phyloP scores from a whole-genome alignment of 495 filamentous ascomycete genomes.

The Neurospora discreta region DNA sequence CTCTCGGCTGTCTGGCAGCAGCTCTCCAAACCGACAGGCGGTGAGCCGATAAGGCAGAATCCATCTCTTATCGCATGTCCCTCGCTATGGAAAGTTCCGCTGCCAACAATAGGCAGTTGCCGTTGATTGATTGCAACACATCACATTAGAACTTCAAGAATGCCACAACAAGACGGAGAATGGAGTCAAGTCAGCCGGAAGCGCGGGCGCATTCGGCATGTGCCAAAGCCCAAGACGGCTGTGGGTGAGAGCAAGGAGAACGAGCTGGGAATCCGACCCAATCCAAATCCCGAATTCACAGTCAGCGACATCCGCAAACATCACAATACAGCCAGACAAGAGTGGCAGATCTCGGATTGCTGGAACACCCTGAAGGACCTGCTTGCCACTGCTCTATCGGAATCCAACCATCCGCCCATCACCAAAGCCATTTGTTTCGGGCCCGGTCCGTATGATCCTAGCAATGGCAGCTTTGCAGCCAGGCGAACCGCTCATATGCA shows the following conservation, averaged over 20 bases:
- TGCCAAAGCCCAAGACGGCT: not conserved
- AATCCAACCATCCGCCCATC: slow-evolving; percentile 8
- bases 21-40: slow-evolving; percentile 3
- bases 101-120: not conserved
- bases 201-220: slow-evolving; percentile 12
- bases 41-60: slow-evolving; percentile 5
- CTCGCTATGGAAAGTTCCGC: not conserved
- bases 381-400: slow-evolving; percentile 2
- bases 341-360: slow-evolving; percentile 9
- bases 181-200: slow-evolving; percentile 23
- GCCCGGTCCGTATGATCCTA: slow-evolving; percentile 32
- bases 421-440: slow-evolving; percentile 34
- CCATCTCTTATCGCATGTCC: slow-evolving; percentile 1
- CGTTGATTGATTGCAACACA: not conserved
- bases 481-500: slow-evolving; percentile 38
- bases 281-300: slow-evolving; percentile 17
- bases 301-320: slow-evolving; percentile 12
- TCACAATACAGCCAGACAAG: slow-evolving; percentile 9
- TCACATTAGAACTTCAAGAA: not conserved
- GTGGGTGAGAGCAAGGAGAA: not conserved
- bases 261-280: slow-evolving; percentile 8
- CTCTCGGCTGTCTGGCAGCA: not conserved
- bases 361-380: slow-evolving; percentile 10
- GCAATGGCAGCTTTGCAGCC: slow-evolving; percentile 20
- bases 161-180: slow-evolving; percentile 6